A percentile compares a stretch with the other conserved stretches of the same genome.
Evolutionary conservation across 1,139 yeast genomes (phyloP).

Genomic region (Kluyveromyces sp.): DNA sequence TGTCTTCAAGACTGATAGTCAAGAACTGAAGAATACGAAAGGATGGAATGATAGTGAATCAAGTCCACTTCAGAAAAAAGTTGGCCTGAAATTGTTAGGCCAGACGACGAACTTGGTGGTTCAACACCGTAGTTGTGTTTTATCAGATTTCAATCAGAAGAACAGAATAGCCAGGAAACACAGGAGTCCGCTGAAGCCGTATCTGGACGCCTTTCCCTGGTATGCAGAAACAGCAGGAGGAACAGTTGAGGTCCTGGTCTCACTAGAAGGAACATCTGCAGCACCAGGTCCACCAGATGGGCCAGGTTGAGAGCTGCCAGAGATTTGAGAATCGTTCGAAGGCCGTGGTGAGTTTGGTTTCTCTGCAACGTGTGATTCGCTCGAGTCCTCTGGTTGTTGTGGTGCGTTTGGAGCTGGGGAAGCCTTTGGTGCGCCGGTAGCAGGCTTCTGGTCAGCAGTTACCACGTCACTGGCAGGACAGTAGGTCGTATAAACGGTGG

Average conservation of each 20-base stretch:
- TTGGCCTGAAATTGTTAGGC: no score
- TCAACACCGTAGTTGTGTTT: no score
- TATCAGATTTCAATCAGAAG: neutral
- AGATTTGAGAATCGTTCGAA: neutral
- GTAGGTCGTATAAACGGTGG: neutral
- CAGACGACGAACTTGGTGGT: no score
- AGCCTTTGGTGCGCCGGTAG: neutral
- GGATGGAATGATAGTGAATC: no score
- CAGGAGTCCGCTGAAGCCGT: neutral
- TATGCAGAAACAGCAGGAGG: neutral
- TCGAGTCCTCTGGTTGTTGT: neutral
- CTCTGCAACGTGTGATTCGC: neutral
- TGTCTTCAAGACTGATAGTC: no score
- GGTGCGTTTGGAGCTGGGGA: neutral
- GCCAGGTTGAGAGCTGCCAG: neutral
- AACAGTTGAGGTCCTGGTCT: neutral
- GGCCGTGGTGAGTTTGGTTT: neutral
- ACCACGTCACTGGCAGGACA: neutral
- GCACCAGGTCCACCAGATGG: neutral
- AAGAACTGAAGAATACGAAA: no score
- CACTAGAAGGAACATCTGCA: neutral
- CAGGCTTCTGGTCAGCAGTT: neutral
- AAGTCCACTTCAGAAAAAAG: no score
- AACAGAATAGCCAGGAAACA: constrained; percentile 1
- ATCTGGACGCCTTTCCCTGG: neutral